These are phyloP conservation scores for Solanum etuberosum DNA, from an alignment of 257 asterid species.

Conservation along the genomic window DNA sequence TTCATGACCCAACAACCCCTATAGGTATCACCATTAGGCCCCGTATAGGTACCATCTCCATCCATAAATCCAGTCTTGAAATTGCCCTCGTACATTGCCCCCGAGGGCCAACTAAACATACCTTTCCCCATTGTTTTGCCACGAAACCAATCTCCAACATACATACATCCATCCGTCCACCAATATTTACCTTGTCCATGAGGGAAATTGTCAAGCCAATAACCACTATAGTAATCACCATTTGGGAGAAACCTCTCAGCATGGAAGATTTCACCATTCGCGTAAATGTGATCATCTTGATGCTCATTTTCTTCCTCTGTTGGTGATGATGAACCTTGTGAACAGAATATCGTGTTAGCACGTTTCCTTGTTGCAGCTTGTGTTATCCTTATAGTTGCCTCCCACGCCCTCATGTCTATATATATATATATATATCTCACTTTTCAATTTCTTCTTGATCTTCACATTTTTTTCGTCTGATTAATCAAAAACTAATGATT, in stretches of 20 bases:
- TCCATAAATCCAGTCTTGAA: conserved; percentile 92
- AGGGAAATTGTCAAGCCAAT: conserved; percentile 71
- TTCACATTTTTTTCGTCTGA: background rate
- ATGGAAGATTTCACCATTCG: conserved; percentile 55
- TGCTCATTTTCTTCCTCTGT: conserved; percentile 26
- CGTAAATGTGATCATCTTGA: conserved; percentile 20
- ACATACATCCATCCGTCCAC: conserved; percentile 96
- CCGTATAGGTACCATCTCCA: conserved; percentile 73
- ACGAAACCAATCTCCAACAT: conserved; percentile 76
- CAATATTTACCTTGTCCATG: conserved; percentile 80
- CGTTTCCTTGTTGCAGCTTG: conserved; percentile 83
- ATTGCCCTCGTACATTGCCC: conserved; percentile 70
- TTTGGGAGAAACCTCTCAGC: conserved; percentile 71
- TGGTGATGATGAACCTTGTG: conserved; percentile 16
- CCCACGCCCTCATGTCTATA: conserved; percentile 82
- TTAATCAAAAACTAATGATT: background rate
- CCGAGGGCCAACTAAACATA: conserved; percentile 74
- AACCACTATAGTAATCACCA: conserved; percentile 79
- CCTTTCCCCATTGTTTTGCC: conserved; percentile 85
- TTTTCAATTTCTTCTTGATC: background rate
- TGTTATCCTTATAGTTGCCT: conserved; percentile 77
- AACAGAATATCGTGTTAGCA: conserved; percentile 69
- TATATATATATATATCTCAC: background rate
- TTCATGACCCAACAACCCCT: conserved; percentile 83
- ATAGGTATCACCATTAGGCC: conserved; percentile 46